Evolutionary conservation across 192 early-diverging fungal species (phyloP).

Genomic region (Podila minutissima): DNA sequence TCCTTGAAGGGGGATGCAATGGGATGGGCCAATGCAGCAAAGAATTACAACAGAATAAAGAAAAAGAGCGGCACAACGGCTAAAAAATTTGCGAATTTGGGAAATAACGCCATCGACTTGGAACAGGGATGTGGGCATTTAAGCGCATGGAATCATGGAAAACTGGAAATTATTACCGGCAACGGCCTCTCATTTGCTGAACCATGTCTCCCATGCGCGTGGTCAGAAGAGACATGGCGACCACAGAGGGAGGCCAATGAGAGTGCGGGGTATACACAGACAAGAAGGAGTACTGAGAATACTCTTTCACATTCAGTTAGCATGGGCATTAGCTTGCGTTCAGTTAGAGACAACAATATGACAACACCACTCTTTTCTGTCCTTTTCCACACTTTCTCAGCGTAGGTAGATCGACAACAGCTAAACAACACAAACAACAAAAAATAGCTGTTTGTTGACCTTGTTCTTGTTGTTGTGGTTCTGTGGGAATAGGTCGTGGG

Average conservation of each 20-base stretch:
- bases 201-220: constrained; percentile 1
- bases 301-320: no score
- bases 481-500: no score
- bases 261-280: neutral
- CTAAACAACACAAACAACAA: no score
- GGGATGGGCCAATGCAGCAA: neutral
- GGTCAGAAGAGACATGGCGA: neutral
- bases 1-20: neutral
- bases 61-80: constrained; percentile 2
- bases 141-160: neutral
- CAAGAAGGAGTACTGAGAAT: neutral
- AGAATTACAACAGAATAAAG: neutral
- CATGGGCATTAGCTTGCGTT: no score
- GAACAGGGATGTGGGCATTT: neutral
- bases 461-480: no score
- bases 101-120: neutral
- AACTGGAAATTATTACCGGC: neutral
- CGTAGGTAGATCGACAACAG: no score
- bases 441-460: no score
- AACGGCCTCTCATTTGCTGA: neutral
- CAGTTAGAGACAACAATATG: no score
- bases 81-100: neutral
- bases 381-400: no score
- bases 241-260: neutral
- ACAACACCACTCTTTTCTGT: no score